Conservation (phyloP, 495 filamentous ascomycete species). For the Hypoxylon crocopeplum region DNA sequence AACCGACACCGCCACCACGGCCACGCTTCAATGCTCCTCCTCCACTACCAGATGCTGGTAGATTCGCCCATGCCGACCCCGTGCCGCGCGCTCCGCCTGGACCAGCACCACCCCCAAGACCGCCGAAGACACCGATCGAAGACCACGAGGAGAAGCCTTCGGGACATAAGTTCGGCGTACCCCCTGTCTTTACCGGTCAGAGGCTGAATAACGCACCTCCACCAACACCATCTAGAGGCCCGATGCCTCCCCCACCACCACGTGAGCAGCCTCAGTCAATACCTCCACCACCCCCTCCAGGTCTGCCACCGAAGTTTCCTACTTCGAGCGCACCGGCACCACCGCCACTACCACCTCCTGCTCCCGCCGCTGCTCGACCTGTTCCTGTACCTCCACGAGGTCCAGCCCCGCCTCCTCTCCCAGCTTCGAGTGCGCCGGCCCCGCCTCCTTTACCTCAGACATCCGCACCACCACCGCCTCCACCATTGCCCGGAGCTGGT, state of each 20-base stretch:
- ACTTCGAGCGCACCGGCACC: conserved; percentile 65
- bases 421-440: conserved; percentile 44
- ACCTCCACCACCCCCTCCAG: conserved; percentile 60
- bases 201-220: conserved; percentile 66
- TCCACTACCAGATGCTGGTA: conserved; percentile 84
- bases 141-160: conserved; percentile 56
- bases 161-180: conserved; percentile 70
- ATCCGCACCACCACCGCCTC: conserved; percentile 48
- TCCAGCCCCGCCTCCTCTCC: conserved; percentile 44
- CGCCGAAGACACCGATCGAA: conserved; percentile 85
- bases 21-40: conserved; percentile 82
- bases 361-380: conserved; percentile 35
- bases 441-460: conserved; percentile 47
- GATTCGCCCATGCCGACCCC: conserved; percentile 66
- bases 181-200: conserved; percentile 80
- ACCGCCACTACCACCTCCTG: conserved; percentile 59
- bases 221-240: conserved; percentile 73
- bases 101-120: conserved; percentile 84
- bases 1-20: conserved; percentile 59
- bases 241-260: conserved; percentile 72
- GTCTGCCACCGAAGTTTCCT: conserved; percentile 74
- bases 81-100: conserved; percentile 69
- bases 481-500: conserved; percentile 38
- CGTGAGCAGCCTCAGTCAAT: conserved; percentile 53
- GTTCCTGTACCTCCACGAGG: conserved; percentile 41